These are phyloP conservation scores for Sphenostylis stenocarpa DNA, from an alignment of 306 rosid genomes.

Conservation along the genomic window DNA sequence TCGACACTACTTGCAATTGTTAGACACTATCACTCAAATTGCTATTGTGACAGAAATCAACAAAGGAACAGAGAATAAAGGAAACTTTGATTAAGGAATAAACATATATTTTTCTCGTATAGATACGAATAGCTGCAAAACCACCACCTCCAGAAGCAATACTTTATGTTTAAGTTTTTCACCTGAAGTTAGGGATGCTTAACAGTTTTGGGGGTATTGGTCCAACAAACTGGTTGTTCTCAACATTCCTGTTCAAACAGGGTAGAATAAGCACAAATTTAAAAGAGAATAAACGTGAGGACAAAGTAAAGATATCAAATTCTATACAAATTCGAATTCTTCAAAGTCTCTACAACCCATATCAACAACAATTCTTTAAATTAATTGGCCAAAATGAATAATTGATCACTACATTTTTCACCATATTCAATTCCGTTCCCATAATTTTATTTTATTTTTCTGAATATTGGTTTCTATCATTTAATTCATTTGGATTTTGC, in stretches of 20 bases:
- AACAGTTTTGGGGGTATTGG: slow-evolving; percentile 80
- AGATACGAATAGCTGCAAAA: background rate
- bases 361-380: slow-evolving; percentile 5
- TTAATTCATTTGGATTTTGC: background rate
- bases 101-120: slow-evolving; percentile 1
- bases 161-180: slow-evolving; percentile 20
- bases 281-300: background rate
- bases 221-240: slow-evolving; percentile 78
- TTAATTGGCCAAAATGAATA: slow-evolving; percentile 13
- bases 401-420: background rate
- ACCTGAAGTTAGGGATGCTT: slow-evolving; percentile 72
- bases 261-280: slow-evolving; percentile 7
- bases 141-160: background rate
- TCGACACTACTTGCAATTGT: no score
- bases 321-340: background rate
- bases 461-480: background rate
- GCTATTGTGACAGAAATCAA: slow-evolving; percentile 10
- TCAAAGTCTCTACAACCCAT: background rate
- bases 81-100: background rate
- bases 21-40: background rate
- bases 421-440: background rate
- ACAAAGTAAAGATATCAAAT: slow-evolving; percentile 10
- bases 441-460: background rate
- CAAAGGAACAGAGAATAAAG: background rate
- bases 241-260: slow-evolving; percentile 74